Evolutionary conservation across 257 asterid species (phyloP).

Genomic region (Solanum chiquidenum): DNA sequence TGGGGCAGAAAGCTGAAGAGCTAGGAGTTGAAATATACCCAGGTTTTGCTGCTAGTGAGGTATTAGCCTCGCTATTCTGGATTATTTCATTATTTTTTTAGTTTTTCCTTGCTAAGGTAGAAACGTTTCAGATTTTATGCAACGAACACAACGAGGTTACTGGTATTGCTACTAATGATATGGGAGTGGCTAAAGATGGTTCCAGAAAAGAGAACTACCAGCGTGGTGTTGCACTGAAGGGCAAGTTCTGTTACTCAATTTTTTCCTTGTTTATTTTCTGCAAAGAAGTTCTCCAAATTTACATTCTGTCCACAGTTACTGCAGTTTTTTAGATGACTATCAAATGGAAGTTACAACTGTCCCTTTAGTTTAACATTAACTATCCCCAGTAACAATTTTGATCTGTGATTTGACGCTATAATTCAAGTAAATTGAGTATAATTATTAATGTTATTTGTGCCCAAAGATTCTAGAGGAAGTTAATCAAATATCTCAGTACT

Average conservation of each 20-base stretch:
- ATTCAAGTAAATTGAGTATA: neutral
- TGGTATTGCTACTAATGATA: slow-evolving; percentile 93
- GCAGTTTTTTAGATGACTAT: neutral
- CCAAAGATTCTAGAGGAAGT: neutral
- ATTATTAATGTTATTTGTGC: neutral
- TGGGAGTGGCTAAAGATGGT: slow-evolving; percentile 96
- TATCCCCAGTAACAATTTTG: neutral
- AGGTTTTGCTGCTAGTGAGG: slow-evolving; percentile 99
- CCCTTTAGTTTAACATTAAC: neutral
- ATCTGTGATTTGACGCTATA: neutral
- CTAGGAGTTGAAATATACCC: slow-evolving; percentile 96
- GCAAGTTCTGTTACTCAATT: slow-evolving; percentile 25
- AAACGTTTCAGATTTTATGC: slow-evolving; percentile 48
- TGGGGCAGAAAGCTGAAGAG: slow-evolving; percentile 94
- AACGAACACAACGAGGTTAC: slow-evolving; percentile 53
- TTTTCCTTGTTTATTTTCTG: neutral
- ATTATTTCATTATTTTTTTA: neutral
- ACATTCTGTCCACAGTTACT: neutral
- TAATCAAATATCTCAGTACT: neutral
- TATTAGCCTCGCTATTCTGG: slow-evolving; percentile 8
- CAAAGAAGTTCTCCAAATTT: neutral
- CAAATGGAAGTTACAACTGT: neutral
- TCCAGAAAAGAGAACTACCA: slow-evolving; percentile 72
- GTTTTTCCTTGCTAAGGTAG: slow-evolving; percentile 2
- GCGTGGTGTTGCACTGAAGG: slow-evolving; percentile 86